Conservation (phyloP, 2,329 filamentous ascomycete species). For the Phialophora expanda region DNA sequence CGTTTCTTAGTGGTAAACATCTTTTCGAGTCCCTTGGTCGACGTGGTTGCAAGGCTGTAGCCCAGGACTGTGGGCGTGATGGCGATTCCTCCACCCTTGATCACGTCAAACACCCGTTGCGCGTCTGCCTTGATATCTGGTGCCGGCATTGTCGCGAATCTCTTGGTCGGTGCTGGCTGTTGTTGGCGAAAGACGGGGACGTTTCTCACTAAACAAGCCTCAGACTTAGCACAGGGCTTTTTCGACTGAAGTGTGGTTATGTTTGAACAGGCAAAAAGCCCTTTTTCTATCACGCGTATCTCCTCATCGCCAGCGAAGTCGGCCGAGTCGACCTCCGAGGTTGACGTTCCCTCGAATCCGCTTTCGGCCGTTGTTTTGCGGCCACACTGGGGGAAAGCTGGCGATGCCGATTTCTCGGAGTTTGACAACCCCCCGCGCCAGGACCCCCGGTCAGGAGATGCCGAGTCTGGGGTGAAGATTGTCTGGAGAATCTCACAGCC, state of each 20-base stretch:
- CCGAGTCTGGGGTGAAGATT: conserved; percentile 6
- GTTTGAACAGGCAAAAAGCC: background rate
- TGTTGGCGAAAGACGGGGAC: background rate
- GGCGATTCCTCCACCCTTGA: conserved; percentile 40
- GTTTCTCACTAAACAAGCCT: background rate
- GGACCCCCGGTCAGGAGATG: background rate
- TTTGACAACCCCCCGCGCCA: background rate
- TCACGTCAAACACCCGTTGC: conserved; percentile 36
- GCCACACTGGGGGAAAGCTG: background rate
- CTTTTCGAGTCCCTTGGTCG: conserved; percentile 37
- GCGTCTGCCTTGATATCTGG: conserved; percentile 37
- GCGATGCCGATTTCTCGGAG: conserved; percentile 15
- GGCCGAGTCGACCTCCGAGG: background rate
- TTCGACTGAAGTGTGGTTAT: background rate
- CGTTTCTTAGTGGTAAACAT: conserved; percentile 39
- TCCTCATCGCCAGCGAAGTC: background rate
- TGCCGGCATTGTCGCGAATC: conserved; percentile 5
- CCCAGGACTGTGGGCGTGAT: conserved; percentile 42
- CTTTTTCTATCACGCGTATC: conserved; percentile 1
- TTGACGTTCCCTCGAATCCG: conserved; percentile 1
- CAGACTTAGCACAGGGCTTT: conserved; percentile 2
- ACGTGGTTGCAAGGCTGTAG: conserved; percentile 39
- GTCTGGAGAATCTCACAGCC: background rate
- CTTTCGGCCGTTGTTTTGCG: conserved; percentile 6
- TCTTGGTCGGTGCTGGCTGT: background rate